phyloP scores from a whole-genome alignment of 106 monocot species.

The Chionographis japonica region DNA sequence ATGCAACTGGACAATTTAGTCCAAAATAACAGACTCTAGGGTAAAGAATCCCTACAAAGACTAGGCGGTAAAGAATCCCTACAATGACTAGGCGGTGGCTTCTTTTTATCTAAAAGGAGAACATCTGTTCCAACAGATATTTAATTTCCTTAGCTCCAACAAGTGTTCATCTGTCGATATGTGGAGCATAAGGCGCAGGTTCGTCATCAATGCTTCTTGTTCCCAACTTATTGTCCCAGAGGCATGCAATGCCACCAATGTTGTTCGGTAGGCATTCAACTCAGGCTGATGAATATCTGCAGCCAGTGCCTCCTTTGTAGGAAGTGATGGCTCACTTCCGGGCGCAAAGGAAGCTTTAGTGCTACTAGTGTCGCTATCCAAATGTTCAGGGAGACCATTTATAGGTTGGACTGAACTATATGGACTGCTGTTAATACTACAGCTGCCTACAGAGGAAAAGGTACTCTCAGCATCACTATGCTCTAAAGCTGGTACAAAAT shows the following conservation, averaged over 20 bases:
- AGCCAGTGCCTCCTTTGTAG: conserved; percentile 8
- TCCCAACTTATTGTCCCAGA: conserved; percentile 87
- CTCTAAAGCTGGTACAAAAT: conserved; percentile 1
- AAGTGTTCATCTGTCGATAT: conserved; percentile 78
- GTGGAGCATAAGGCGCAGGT: conserved; percentile 62
- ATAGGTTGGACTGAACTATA: conserved; percentile 14
- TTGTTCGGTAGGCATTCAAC: conserved; percentile 55
- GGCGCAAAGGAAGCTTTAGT: conserved; percentile 20
- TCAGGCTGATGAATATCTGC: conserved; percentile 54
- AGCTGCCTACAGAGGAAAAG: conserved; percentile 32
- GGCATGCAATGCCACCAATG: conserved; percentile 61
- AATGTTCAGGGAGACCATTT: conserved; percentile 13
- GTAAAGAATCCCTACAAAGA: background rate
- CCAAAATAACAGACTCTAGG: background rate
- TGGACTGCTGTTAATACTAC: conserved; percentile 23
- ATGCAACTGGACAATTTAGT: no score
- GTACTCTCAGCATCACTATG: conserved; percentile 16
- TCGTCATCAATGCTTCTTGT: conserved; percentile 68
- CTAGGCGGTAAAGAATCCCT: background rate
- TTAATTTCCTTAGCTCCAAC: conserved; percentile 47
- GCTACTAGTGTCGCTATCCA: conserved; percentile 22
- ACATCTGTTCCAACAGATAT: conserved; percentile 16
- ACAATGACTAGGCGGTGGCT: background rate
- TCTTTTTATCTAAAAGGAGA: conserved; percentile 11
- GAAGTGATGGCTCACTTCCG: conserved; percentile 20